Evolutionary conservation across 306 rosid genomes (phyloP).

Genomic region (Dalbergia cochinchinensis): DNA sequence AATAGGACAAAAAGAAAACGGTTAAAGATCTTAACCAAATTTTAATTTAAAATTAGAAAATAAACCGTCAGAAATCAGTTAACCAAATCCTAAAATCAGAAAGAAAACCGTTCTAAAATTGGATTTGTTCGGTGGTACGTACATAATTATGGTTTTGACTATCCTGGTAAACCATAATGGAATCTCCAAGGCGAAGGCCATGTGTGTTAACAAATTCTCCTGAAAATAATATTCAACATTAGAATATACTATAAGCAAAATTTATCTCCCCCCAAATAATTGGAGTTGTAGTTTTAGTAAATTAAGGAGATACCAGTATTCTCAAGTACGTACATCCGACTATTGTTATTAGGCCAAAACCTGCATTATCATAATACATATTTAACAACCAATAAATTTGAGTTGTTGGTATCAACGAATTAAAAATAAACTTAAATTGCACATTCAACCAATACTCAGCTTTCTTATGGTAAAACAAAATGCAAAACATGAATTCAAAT

Average conservation of each 20-base stretch:
- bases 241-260: not conserved
- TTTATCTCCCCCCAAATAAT: not conserved
- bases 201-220: conserved; percentile 87
- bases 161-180: conserved; percentile 76
- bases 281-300: not conserved
- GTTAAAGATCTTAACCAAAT: not conserved
- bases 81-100: no score
- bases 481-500: not conserved
- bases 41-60: not conserved
- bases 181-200: conserved; percentile 80
- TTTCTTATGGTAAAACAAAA: not conserved
- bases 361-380: conserved; percentile 54
- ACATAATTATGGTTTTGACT: conserved; percentile 70
- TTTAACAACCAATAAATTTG: not conserved
- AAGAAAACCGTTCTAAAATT: not conserved
- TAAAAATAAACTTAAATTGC: conserved; percentile 2
- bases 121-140: conserved; percentile 18
- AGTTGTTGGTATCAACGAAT: conserved; percentile 6
- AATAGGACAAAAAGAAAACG: not conserved
- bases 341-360: conserved; percentile 97
- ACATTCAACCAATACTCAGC: conserved; percentile 12
- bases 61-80: no score
- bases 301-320: conserved; percentile 74
- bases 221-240: conserved; percentile 43
- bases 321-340: conserved; percentile 97